Base-by-base conservation (phyloP, 495 filamentous ascomycete species). In the Jackrogersella multiformis region DNA sequence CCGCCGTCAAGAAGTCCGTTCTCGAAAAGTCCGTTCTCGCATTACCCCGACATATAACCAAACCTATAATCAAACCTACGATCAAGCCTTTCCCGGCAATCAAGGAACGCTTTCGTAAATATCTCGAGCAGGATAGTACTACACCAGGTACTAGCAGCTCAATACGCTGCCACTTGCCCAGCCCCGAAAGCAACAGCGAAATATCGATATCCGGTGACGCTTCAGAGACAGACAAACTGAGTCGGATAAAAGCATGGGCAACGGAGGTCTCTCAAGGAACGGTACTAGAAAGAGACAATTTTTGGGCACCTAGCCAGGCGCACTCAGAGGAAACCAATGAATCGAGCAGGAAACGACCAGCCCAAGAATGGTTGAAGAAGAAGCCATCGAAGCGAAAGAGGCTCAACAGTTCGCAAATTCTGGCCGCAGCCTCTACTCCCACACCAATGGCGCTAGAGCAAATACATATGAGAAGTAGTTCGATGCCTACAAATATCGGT, bases 141-240 rank as follows among this genome's bases (percentile, higher is more conserved):
- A 63, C 59, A 5, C 55, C 58, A 16, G 61, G 46, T 23, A 41
- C 48, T 0, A 35, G 49, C 15, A 65, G 62, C 45, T 71, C 71
- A 26, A 68, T 69, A 44, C 63, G 41, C 34, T 74, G 64, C 32
- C 68, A 73, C 24, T 57, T 76, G 38, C 69, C 69, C 1, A 76
- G 69, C 20, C 71, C 78, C 4, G 61, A 70, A 38, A 76, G 69
- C 54, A 69, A 66, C 49, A 53, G 56, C 13, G 69, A 71, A 28
- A 42, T 61, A 8, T 52, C 61, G 15, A 35, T 72, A 5, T 30
- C 38, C 28, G 16, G 42, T 13, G 39, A 12, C 4, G 23, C 56
- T 56, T 28, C 42, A 10, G 44, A 44, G 5, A 36, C 16, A n/a
- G 58, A 53, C 24, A 64, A 57, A 26, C 66, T 12, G 23, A 65